Evolutionary conservation across 2,329 filamentous ascomycete genomes (phyloP), one percentile per base, ranked within the genome.

Genomic region (Neonectria coccinea): DNA sequence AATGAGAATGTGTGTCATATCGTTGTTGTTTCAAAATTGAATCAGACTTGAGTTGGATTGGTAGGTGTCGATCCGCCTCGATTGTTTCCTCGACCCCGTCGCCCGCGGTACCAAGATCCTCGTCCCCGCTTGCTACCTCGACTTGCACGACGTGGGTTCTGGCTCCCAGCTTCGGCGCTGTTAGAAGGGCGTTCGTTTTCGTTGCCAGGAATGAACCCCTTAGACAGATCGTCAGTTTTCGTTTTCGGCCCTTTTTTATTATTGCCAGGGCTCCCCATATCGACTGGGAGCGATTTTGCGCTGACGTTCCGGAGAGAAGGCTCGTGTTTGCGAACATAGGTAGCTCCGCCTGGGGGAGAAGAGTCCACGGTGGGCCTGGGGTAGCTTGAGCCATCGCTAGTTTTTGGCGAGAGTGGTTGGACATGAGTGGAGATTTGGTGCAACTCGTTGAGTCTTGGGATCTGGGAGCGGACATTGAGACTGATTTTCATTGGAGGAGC

Each of bases 51-150:
- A 20, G 59, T 41, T 44, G 39, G 48, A 25, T 41, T 62, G 55
- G 14, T 45, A 12, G 27, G 22, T 51, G 42, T 42, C 59, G 33
- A 54, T 33, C 56, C 54, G 48, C 62, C 56, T 20, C 70, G 68
- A 57, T 57, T 56, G 27, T 42, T 55, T 53, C 68, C 70, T 55
- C 75, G 72, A 25, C 69, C 68, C n/a, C 75, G 70, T 48, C 73
- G 74, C 25, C 73, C 73, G 31, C 75, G 74, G 39, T 65, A 60
- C 66, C 74, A 73, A n/a, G 63, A 61, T 16, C 63, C 52, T 64
- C 70, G 71, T 47, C 74, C 71, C 39, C 76, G 74, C 45, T 73
- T 73, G 12, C 69, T 67, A 10, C 70, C 71, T 36, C 75, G 73
- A 48, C 54, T 56, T 6, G 56, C 62, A 16, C 71, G 67, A 22